Evolutionary conservation across 257 asterid genomes (phyloP).

Genomic region (Voacanga thouarsii): DNA sequence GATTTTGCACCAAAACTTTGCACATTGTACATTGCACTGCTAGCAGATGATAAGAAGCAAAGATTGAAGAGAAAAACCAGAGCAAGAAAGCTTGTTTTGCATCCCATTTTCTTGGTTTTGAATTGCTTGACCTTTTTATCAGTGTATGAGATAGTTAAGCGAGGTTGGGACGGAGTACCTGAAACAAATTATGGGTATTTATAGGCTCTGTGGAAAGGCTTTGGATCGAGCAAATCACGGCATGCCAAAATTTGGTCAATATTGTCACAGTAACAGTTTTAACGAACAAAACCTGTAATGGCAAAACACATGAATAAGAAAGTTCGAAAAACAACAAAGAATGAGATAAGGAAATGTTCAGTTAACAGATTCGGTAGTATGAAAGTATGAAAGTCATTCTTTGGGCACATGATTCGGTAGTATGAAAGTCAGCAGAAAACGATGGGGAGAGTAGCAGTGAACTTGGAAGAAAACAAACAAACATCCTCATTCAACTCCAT

Average conservation of each 20-base stretch:
- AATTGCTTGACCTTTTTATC: too few relatives aligned
- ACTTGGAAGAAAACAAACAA: not conserved
- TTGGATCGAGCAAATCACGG: not conserved
- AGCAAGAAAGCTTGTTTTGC: too few relatives aligned
- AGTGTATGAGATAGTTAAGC: too few relatives aligned
- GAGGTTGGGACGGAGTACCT: not conserved
- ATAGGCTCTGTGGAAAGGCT: not conserved
- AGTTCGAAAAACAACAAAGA: not conserved
- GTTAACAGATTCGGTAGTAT: too few relatives aligned
- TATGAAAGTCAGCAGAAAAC: not conserved
- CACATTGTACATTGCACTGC: not conserved
- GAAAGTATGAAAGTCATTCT: not conserved
- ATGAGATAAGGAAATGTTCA: not conserved
- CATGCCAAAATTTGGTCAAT: not conserved
- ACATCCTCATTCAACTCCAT: constrained; percentile 6
- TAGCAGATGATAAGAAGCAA: too few relatives aligned
- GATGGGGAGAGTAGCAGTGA: not conserved
- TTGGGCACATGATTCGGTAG: not conserved
- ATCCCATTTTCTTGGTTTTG: too few relatives aligned
- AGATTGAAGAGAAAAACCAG: too few relatives aligned
- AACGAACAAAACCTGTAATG: not conserved
- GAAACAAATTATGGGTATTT: not conserved
- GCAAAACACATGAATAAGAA: not conserved
- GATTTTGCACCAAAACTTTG: not conserved
- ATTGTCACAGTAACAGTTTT: not conserved